phyloP scores from a whole-genome alignment of 176 grass and related monocot species.

The Triticum dicoccoides region DNA sequence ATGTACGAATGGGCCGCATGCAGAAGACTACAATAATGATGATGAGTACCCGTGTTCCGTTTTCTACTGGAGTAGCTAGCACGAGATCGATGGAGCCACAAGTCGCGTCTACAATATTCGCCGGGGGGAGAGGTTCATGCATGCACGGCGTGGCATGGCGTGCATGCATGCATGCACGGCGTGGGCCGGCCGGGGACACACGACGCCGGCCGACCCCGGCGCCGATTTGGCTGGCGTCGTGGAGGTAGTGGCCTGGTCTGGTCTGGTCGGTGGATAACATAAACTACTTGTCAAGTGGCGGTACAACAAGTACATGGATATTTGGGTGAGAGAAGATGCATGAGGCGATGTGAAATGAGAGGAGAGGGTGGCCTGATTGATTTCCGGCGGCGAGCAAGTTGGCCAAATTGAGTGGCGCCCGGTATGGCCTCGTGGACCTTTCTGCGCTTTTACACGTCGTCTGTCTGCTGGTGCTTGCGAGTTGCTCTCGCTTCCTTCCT shows the following conservation, averaged over 20 bases:
- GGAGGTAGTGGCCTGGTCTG: neutral
- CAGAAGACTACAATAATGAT: neutral
- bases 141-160: neutral
- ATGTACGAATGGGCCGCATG: neutral
- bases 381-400: slow-evolving; percentile 21
- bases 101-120: neutral
- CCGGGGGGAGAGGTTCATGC: neutral
- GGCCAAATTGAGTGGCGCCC: neutral
- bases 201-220: neutral
- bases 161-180: slow-evolving; percentile 7
- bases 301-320: neutral
- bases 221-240: slow-evolving; percentile 16
- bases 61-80: neutral
- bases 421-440: neutral
- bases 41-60: neutral
- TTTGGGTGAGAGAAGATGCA: neutral
- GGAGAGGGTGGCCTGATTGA: too few relatives aligned
- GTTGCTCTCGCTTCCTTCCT: neutral
- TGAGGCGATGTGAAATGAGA: neutral
- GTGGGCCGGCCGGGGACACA: neutral
- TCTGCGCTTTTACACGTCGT: slow-evolving; percentile 23
- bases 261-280: slow-evolving; percentile 30
- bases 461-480: neutral
- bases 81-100: neutral
- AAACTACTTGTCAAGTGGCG: neutral